Percentiles rank a stretch among this genome's conserved stretches.
Evolutionary conservation across 208 protist species (phyloP).

Genomic region (Tritrichomonas musculus): DNA sequence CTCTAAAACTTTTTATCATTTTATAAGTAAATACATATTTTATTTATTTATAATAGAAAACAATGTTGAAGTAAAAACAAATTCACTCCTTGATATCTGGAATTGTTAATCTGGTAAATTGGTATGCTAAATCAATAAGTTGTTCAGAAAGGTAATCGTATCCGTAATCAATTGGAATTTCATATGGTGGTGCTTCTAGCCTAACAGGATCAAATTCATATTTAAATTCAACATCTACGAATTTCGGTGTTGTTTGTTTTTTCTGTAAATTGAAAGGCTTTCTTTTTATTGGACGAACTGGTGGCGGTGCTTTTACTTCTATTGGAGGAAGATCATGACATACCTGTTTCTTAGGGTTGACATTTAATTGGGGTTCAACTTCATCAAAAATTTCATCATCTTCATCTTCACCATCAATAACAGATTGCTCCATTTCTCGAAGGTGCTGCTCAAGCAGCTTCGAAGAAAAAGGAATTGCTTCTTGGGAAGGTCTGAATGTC

Average conservation of each 20-base stretch:
- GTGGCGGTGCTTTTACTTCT: background rate
- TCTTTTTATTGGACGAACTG: background rate
- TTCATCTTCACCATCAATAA: too few relatives aligned
- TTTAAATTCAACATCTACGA: background rate
- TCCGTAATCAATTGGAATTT: background rate
- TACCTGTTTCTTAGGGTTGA: background rate
- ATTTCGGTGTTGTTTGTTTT: background rate
- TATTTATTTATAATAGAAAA: too few relatives aligned
- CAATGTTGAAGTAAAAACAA: too few relatives aligned
- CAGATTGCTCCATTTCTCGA: too few relatives aligned
- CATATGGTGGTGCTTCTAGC: background rate
- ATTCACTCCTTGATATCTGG: too few relatives aligned
- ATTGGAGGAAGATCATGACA: background rate
- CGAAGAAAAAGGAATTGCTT: too few relatives aligned
- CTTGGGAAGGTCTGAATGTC: too few relatives aligned
- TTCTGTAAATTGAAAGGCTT: background rate
- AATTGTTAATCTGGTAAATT: background rate
- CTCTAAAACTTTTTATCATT: too few relatives aligned
- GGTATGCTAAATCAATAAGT: background rate
- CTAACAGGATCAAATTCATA: background rate
- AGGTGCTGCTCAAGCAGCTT: too few relatives aligned
- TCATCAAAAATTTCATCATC: slow-evolving; percentile 11
- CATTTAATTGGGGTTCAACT: background rate
- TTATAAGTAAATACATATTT: too few relatives aligned
- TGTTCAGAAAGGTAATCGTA: background rate